These are phyloP conservation scores for Aspergillus spinulosporus DNA, from an alignment of 2,329 filamentous ascomycete genomes.

Conservation along the genomic window DNA sequence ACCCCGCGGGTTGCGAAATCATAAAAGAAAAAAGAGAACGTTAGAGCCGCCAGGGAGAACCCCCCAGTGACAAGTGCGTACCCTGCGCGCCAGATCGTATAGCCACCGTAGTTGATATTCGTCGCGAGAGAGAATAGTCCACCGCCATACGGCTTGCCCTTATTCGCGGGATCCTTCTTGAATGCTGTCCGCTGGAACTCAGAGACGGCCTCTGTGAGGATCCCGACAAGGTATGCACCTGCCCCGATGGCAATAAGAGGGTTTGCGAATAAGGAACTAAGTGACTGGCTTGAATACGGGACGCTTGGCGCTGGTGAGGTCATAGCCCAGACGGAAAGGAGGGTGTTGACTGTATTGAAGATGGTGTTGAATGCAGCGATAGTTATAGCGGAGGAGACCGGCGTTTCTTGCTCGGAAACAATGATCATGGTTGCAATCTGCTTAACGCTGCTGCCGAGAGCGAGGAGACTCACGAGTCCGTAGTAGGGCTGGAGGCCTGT, in stretches of 20 bases:
- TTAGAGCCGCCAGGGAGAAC: constrained; percentile 45
- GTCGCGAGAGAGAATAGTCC: constrained; percentile 53
- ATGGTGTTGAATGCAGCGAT: constrained; percentile 56
- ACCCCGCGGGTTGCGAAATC: constrained; percentile 50
- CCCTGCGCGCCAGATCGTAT: constrained; percentile 53
- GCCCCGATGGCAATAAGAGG: constrained; percentile 42
- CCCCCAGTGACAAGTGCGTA: constrained; percentile 53
- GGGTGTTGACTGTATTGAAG: constrained; percentile 56
- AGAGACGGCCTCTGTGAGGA: constrained; percentile 55
- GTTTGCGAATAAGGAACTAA: constrained; percentile 23
- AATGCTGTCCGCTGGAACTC: constrained; percentile 59
- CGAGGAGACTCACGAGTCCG: not conserved
- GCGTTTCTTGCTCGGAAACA: constrained; percentile 15
- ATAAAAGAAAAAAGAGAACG: constrained; percentile 45
- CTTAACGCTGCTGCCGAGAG: constrained; percentile 17
- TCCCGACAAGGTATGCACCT: constrained; percentile 53
- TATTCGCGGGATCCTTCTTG: constrained; percentile 53
- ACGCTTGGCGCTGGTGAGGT: constrained; percentile 19
- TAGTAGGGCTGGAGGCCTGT: not conserved
- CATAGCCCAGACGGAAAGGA: constrained; percentile 53
- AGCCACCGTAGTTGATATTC: constrained; percentile 58
- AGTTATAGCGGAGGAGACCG: constrained; percentile 35
- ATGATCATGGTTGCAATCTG: constrained; percentile 14
- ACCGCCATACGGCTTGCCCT: constrained; percentile 53
- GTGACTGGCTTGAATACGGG: too few relatives aligned